phyloP scores from a whole-genome alignment of 805 yeast genomes.

The Schizosaccharomyces cryophilus region DNA sequence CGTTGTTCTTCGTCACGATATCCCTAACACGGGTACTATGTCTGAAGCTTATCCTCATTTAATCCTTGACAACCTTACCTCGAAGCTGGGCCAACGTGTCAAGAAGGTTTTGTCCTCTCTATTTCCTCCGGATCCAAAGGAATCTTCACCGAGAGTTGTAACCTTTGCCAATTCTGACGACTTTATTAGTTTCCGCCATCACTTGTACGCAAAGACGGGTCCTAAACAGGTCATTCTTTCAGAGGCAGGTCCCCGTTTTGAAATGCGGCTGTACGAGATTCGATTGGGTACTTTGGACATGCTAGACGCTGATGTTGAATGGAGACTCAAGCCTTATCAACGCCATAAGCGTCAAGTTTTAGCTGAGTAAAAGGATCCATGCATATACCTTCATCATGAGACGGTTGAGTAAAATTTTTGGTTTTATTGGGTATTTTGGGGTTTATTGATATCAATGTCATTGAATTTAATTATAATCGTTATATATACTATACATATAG shows the following conservation, averaged over 20 bases:
- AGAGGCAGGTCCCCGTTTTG: constrained; percentile 96
- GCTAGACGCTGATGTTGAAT: constrained; percentile 92
- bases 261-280: constrained; percentile 77
- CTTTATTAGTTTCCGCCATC: constrained; percentile 84
- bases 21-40: constrained; percentile 61
- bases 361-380: neutral
- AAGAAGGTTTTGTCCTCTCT: constrained; percentile 60
- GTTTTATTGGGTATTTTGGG: neutral
- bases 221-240: constrained; percentile 74
- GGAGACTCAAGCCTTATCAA: constrained; percentile 80
- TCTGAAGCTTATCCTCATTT: constrained; percentile 86
- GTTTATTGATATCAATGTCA: neutral
- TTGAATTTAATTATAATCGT: neutral
- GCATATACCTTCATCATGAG: too few species aligned
- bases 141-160: constrained; percentile 71
- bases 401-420: neutral
- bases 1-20: constrained; percentile 82
- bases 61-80: constrained; percentile 69
- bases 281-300: constrained; percentile 78
- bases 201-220: constrained; percentile 63
- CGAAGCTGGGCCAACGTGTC: constrained; percentile 61
- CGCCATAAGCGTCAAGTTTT: constrained; percentile 34
- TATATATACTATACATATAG: too few species aligned
- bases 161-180: constrained; percentile 80
- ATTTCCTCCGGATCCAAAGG: constrained; percentile 92